Conservation (phyloP, 371 early-diverging fungal genomes). For the Blakeslea trispora region DNA sequence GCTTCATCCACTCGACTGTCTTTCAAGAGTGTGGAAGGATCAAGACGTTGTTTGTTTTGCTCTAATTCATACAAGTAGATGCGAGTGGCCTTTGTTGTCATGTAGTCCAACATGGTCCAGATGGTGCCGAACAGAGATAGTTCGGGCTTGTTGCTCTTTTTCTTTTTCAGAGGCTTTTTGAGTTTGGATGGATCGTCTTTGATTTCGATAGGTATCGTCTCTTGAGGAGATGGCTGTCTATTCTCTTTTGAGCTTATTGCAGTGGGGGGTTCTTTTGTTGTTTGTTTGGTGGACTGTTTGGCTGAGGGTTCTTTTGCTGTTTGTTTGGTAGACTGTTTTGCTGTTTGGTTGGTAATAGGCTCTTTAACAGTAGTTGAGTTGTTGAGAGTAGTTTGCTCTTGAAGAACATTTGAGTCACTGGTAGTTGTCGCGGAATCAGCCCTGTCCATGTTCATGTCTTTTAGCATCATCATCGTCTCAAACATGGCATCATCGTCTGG, state of each 20-base stretch:
- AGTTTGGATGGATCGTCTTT: slow-evolving; percentile 12
- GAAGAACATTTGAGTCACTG: no score
- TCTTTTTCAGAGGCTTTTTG: slow-evolving; percentile 32
- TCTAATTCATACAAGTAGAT: slow-evolving; percentile 32
- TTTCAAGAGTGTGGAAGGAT: slow-evolving; percentile 9
- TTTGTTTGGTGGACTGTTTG: neutral
- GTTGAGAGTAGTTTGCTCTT: no score
- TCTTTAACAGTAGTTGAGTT: slow-evolving; percentile 2
- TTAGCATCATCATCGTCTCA: slow-evolving; percentile 56
- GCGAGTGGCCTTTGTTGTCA: slow-evolving; percentile 48
- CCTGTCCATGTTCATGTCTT: slow-evolving; percentile 39
- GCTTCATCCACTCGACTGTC: slow-evolving; percentile 30
- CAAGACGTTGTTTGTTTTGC: slow-evolving; percentile 10
- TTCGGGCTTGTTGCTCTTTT: slow-evolving; percentile 33
- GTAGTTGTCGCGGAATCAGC: no score
- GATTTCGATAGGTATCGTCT: slow-evolving; percentile 4
- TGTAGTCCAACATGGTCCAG: slow-evolving; percentile 54
- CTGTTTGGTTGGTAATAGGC: neutral
- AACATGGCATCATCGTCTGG: slow-evolving; percentile 39
- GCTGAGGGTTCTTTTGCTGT: neutral
- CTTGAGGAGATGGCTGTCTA: no score
- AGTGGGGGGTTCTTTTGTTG: neutral
- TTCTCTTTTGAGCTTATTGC: neutral
- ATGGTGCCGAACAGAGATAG: slow-evolving; percentile 57
- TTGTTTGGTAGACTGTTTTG: no score